Conservation (phyloP, 352 stramenopile genomes). For the Phytophthora citrophthora region DNA sequence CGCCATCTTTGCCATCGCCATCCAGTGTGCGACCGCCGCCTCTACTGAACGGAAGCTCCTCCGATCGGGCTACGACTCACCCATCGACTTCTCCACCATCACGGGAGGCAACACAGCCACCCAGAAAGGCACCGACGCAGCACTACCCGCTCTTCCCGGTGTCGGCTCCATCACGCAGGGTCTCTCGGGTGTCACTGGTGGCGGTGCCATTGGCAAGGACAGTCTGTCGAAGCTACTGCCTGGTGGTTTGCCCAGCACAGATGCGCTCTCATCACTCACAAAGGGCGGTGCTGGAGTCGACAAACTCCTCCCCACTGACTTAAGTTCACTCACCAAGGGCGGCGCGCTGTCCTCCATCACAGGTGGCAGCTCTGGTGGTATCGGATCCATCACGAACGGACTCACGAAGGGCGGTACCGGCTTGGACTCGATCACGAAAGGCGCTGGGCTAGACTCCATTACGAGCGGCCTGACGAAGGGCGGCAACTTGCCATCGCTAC, state of each 20-base stretch:
- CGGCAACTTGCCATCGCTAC: not conserved
- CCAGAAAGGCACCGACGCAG: not conserved
- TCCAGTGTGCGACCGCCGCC: not conserved
- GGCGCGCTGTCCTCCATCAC: not conserved
- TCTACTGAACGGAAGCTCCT: not conserved
- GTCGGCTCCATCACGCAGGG: not conserved
- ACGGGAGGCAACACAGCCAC: not conserved
- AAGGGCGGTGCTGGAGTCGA: not conserved
- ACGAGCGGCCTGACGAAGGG: not conserved
- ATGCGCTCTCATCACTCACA: not conserved
- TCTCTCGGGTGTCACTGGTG: not conserved
- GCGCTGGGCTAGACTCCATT: not conserved
- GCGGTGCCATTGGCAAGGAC: too few species aligned
- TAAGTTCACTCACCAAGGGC: not conserved
- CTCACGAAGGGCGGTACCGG: not conserved
- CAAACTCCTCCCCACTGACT: not conserved
- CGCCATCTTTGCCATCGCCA: not conserved
- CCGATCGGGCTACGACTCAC: not conserved
- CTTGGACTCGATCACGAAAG: not conserved
- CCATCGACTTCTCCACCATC: not conserved
- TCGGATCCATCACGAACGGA: not conserved
- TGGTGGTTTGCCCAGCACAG: not conserved
- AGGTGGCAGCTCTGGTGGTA: not conserved
- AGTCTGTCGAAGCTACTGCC: slow-evolving; percentile 5
- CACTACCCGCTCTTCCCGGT: not conserved